Evolutionary conservation across 345 rosid genomes (phyloP).

Genomic region (Brassica cretica): DNA sequence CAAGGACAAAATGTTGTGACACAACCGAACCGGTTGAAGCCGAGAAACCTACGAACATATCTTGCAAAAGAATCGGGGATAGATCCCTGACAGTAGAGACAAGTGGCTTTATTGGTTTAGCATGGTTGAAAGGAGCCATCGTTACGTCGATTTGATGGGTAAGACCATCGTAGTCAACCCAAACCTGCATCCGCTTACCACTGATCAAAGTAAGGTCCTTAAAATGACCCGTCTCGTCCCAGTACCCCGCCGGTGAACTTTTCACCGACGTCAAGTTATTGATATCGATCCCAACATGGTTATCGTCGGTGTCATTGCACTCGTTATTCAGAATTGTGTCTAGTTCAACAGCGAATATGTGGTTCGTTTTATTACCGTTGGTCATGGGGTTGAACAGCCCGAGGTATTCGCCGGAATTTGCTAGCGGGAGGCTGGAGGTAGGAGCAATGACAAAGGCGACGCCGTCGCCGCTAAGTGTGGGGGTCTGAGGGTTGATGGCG

Average conservation of each 20-base stretch:
- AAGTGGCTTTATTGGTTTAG: not conserved
- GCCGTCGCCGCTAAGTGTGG: conserved; percentile 34
- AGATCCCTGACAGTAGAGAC: not conserved
- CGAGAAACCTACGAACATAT: conserved; percentile 4
- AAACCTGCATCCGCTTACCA: conserved; percentile 26
- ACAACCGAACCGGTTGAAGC: not conserved
- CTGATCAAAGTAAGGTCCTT: not conserved
- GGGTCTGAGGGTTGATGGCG: conserved; percentile 40
- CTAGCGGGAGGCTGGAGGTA: conserved; percentile 27
- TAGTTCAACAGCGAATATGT: no score
- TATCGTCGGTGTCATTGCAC: no score
- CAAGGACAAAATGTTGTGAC: not conserved
- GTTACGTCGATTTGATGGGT: not conserved
- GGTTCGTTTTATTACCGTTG: conserved; percentile 28
- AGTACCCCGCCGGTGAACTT: not conserved
- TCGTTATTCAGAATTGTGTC: no score
- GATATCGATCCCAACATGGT: not conserved
- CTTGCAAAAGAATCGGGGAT: conserved; percentile 27
- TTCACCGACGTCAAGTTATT: conserved; percentile 29
- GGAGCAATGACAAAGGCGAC: conserved; percentile 51
- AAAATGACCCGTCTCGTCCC: not conserved
- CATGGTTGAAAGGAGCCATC: not conserved
- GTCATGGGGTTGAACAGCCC: conserved; percentile 45
- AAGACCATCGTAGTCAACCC: conserved; percentile 71
- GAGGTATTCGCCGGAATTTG: conserved; percentile 24